These are phyloP conservation scores for Pyrrhoderma lamaoense DNA, from an alignment of 1,284 basidiomycete genomes.

Conservation along the genomic window DNA sequence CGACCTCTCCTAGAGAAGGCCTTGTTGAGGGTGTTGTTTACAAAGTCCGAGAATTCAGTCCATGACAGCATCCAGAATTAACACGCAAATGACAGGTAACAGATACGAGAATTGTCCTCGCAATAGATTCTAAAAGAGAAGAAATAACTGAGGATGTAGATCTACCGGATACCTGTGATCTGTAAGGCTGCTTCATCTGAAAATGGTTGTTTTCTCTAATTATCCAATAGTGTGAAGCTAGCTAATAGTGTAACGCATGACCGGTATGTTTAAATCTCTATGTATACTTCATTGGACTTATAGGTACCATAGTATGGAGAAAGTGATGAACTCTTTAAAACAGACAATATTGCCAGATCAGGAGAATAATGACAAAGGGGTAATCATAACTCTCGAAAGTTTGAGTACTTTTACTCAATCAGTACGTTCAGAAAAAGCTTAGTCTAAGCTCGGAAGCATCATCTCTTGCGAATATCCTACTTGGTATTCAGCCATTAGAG, in stretches of 20 bases:
- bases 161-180: constrained; percentile 73
- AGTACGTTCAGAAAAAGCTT: neutral
- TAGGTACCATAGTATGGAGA: constrained; percentile 63
- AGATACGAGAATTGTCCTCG: constrained; percentile 70
- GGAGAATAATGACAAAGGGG: neutral
- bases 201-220: neutral
- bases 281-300: constrained; percentile 2
- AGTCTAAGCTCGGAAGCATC: constrained; percentile 26
- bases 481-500: constrained; percentile 52
- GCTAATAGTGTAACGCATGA: constrained; percentile 92
- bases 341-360: constrained; percentile 20
- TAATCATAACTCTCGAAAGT: neutral
- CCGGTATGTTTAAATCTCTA: constrained; percentile 39
- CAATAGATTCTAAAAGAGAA: constrained; percentile 56
- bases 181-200: constrained; percentile 30
- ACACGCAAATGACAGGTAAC: constrained; percentile 45
- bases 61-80: too few species aligned
- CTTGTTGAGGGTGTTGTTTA: constrained; percentile 74
- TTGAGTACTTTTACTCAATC: neutral
- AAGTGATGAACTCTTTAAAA: constrained; percentile 55
- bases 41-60: constrained; percentile 40
- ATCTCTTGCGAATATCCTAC: constrained; percentile 54
- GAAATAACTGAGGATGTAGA: constrained; percentile 54
- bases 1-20: neutral
- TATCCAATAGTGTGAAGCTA: constrained; percentile 56